These are phyloP conservation scores for Ailanthus altissimus DNA, from an alignment of 345 rosid genomes.

Conservation along the genomic window DNA sequence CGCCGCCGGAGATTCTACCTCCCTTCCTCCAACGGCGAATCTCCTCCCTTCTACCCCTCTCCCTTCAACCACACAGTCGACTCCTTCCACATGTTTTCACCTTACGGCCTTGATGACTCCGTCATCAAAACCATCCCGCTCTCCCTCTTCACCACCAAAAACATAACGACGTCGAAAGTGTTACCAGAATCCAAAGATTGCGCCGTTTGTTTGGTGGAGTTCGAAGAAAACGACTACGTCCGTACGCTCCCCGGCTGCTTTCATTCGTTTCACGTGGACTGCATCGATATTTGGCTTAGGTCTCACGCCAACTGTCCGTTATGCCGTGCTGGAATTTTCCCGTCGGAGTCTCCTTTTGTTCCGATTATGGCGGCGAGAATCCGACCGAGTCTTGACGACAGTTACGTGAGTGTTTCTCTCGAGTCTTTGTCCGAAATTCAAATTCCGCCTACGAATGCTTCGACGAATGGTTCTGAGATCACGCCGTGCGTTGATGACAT, in stretches of 20 bases:
- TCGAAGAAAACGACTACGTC: conserved; percentile 77
- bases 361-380: conserved; percentile 91
- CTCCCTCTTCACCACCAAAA: conserved; percentile 52
- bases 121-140: conserved; percentile 83
- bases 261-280: conserved; percentile 91
- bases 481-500: conserved; percentile 51
- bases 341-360: conserved; percentile 61
- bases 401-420: conserved; percentile 25
- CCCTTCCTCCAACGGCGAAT: conserved; percentile 56
- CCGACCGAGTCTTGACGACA: conserved; percentile 75
- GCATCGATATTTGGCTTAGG: conserved; percentile 88
- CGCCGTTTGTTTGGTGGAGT: conserved; percentile 87
- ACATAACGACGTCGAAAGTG: conserved; percentile 23
- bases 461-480: conserved; percentile 42
- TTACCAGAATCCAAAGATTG: conserved; percentile 48
- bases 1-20: conserved; percentile 39
- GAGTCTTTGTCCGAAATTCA: conserved; percentile 32
- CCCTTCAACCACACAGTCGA: conserved; percentile 42
- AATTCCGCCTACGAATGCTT: conserved; percentile 1
- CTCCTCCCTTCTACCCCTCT: conserved; percentile 61
- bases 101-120: conserved; percentile 82
- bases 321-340: conserved; percentile 77
- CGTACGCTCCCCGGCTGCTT: conserved; percentile 81
- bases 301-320: conserved; percentile 93
- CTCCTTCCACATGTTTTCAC: conserved; percentile 50